phyloP scores from a whole-genome alignment of 1,284 basidiomycete genomes.

The Leccinum proliferum region DNA sequence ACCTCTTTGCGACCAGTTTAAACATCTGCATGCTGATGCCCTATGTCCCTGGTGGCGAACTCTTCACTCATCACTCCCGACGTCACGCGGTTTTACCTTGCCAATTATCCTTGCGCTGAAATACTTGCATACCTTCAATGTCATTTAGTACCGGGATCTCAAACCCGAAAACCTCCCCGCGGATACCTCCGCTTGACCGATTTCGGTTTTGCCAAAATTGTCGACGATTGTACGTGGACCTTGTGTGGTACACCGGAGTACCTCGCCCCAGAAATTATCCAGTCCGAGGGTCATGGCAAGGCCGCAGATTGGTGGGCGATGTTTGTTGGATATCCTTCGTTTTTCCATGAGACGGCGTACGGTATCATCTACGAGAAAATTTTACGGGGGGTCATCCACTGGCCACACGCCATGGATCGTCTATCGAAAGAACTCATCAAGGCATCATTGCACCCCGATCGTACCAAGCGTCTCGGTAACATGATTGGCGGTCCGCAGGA shows the following conservation, averaged over 20 bases:
- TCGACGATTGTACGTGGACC: conserved; percentile 99
- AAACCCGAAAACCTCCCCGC: conserved; percentile 97
- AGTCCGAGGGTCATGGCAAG: conserved; percentile 91
- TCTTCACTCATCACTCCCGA: conserved; percentile 96
- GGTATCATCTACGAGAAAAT: conserved; percentile 91
- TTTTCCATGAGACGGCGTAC: conserved; percentile 92
- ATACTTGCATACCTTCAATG: conserved; percentile 96
- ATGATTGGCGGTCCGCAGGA: conserved; percentile 91
- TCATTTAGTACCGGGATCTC: conserved; percentile 87
- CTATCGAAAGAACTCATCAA: conserved; percentile 71
- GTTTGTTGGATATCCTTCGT: conserved; percentile 90
- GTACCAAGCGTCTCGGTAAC: conserved; percentile 89
- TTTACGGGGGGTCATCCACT: conserved; percentile 86
- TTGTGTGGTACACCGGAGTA: conserved; percentile 99
- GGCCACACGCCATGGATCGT: conserved; percentile 84
- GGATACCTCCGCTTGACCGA: conserved; percentile 98
- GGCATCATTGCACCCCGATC: conserved; percentile 91
- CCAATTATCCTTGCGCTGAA: conserved; percentile 94
- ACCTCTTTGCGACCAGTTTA: conserved; percentile 88
- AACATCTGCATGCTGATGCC: conserved; percentile 99
- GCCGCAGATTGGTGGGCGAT: conserved; percentile 99
- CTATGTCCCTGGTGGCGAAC: conserved; percentile 95
- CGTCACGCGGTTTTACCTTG: conserved; percentile 98
- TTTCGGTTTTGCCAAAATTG: conserved; percentile 98
- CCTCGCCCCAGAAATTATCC: conserved; percentile 85